Conservation (phyloP, 2,329 filamentous ascomycete species). For the Claviceps paspali region DNA sequence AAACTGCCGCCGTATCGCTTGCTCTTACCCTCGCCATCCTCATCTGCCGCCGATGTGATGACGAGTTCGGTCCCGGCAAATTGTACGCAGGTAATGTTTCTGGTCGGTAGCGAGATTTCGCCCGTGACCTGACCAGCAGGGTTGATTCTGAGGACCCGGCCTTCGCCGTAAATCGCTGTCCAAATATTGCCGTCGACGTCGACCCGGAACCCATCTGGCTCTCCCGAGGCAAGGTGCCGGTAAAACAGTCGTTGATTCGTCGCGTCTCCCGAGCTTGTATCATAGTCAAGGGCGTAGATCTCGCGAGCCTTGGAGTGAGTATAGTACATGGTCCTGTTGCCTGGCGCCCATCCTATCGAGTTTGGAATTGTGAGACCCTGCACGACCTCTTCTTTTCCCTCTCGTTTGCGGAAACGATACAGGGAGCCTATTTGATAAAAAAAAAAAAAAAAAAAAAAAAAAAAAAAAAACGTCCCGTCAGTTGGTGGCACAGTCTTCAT, state of each 20-base stretch:
- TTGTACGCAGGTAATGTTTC: conserved; percentile 64
- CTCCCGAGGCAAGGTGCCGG: conserved; percentile 46
- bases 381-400: conserved; percentile 43
- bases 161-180: conserved; percentile 72
- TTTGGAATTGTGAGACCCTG: conserved; percentile 65
- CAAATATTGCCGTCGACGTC: conserved; percentile 78
- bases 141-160: conserved; percentile 59
- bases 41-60: conserved; percentile 61
- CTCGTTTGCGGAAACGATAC: conserved; percentile 48
- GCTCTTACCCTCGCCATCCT: conserved; percentile 46
- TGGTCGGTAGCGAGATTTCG: conserved; percentile 60
- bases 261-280: conserved; percentile 44
- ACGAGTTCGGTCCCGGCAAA: conserved; percentile 63
- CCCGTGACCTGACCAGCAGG: conserved; percentile 56
- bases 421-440: conserved; percentile 54
- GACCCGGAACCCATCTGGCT: conserved; percentile 73
- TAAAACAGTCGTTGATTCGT: conserved; percentile 60
- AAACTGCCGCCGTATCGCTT: conserved; percentile 52
- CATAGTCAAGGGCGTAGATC: conserved; percentile 64
- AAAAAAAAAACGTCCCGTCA: not conserved
- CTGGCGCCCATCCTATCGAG: conserved; percentile 64
- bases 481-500: too few relatives aligned
- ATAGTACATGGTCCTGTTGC: conserved; percentile 63
- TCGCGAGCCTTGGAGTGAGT: conserved; percentile 60
- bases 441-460: too few relatives aligned